Evolutionary conservation across 345 rosid species (phyloP).

Genomic region (Pugionium dolabratum): DNA sequence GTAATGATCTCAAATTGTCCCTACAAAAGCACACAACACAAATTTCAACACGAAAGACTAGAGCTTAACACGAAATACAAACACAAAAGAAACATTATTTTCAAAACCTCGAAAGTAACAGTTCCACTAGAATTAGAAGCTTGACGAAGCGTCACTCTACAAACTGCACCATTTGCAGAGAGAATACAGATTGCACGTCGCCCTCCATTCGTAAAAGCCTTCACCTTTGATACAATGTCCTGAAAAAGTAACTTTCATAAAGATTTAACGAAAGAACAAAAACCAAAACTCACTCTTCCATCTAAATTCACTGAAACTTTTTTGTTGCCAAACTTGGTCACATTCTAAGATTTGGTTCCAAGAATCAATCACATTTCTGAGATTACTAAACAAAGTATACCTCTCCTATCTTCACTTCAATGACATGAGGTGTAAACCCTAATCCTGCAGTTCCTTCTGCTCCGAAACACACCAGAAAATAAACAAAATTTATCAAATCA

Average conservation of each 20-base stretch:
- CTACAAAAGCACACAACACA: conserved; percentile 41
- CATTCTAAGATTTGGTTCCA: background rate
- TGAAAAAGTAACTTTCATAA: conserved; percentile 32
- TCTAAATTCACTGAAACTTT: background rate
- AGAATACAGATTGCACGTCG: conserved; percentile 90
- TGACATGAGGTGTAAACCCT: conserved; percentile 97
- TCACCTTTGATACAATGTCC: conserved; percentile 80
- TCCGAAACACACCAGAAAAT: background rate
- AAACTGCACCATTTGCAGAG: conserved; percentile 87
- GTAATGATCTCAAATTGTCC: conserved; percentile 84
- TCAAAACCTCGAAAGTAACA: conserved; percentile 73
- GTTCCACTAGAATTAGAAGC: conserved; percentile 58
- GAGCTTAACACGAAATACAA: conserved; percentile 8
- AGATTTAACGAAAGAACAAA: background rate
- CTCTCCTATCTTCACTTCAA: conserved; percentile 80
- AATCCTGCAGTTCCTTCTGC: conserved; percentile 41
- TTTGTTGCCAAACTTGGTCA: background rate
- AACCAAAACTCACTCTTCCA: background rate
- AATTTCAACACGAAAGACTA: conserved; percentile 24
- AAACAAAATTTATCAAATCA: conserved; percentile 20
- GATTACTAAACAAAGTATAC: conserved; percentile 40
- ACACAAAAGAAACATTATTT: too few relatives aligned
- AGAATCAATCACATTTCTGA: conserved; percentile 6
- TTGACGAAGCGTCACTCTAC: conserved; percentile 79
- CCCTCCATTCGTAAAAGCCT: conserved; percentile 80